Evolutionary conservation across 495 filamentous ascomycete genomes (phyloP).

Genomic region (Penicillium simplicissimum): DNA sequence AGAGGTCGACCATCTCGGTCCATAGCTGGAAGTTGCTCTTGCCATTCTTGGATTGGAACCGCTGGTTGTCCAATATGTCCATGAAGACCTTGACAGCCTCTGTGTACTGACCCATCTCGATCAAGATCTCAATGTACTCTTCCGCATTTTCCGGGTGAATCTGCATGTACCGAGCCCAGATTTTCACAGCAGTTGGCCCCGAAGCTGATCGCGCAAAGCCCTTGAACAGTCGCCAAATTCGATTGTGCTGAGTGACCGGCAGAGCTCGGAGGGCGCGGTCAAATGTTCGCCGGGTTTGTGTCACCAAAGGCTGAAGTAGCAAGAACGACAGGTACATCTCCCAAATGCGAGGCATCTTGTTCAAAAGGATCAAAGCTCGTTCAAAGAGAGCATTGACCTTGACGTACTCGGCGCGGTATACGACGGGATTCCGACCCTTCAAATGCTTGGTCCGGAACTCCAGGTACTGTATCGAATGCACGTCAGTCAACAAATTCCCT

Average conservation of each 20-base stretch:
- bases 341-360: constrained; percentile 99
- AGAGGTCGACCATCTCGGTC: constrained; percentile 96
- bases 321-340: constrained; percentile 95
- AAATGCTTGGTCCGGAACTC: constrained; percentile 82
- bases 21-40: constrained; percentile 96
- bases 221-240: constrained; percentile 92
- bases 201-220: constrained; percentile 92
- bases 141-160: constrained; percentile 95
- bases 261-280: constrained; percentile 91
- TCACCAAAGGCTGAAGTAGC: constrained; percentile 86
- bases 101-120: constrained; percentile 81
- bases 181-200: constrained; percentile 85
- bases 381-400: constrained; percentile 98
- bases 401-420: constrained; percentile 76
- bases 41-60: constrained; percentile 87
- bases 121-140: constrained; percentile 87
- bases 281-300: constrained; percentile 87
- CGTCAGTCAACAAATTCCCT: constrained; percentile 11
- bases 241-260: constrained; percentile 96
- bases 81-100: constrained; percentile 94
- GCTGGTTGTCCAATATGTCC: constrained; percentile 87
- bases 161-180: constrained; percentile 97
- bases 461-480: constrained; percentile 64
- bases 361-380: constrained; percentile 87
- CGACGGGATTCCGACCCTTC: constrained; percentile 77